Base-by-base conservation (phyloP, 805 yeast species). In the Lachancea kluyveri region DNA sequence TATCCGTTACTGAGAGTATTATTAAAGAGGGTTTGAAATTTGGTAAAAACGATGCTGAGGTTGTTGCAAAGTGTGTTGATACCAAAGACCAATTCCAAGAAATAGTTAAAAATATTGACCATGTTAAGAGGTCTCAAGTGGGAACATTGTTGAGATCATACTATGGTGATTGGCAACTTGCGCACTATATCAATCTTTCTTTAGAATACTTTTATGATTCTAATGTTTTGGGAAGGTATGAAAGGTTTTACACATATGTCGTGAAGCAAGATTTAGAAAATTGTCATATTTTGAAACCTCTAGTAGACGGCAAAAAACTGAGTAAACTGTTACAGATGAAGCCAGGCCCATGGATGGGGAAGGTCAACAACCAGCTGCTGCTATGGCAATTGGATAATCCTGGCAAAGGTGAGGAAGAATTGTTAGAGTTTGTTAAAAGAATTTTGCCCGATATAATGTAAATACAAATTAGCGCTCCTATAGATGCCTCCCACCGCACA, bases 291-390 rank as follows among this genome's bases (percentile, higher is more conserved):
- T 38, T 80, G 35, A 81, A 74, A 47, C 83, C 90, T 2, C 42
- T 84, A 5, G 56, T 88, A 8, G 86, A 84, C 54, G 94, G 98
- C 10, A 85, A 82, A 44, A 70, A 72, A 26, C 55, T 90, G 26
- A 60, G 70, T 31, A 57, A 62, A 25, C 55, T 64, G 13, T 55
- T 82, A 17, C 59, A 66, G 14, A 62, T 64, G 34, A 81, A 79
- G 48, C 84, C 90, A 0, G 98, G 98, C 0, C 87, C 88, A 5
- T 87, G 96, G 96, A 66, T 90, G 70, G 65, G 73, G 6, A 57
- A 57, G 6, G 57, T 77, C 6, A 68, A 74, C 37, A 73, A 74
- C 5, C 56, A 67, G 26, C 66, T 83, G 5, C 54, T 85, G 19
- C 56, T 66, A 12, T 83, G 88, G 87, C 96, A 88, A 59, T 61